Evolutionary conservation across 169 alveolate genomes (phyloP).

Genomic region (Plasmodium berghei): DNA sequence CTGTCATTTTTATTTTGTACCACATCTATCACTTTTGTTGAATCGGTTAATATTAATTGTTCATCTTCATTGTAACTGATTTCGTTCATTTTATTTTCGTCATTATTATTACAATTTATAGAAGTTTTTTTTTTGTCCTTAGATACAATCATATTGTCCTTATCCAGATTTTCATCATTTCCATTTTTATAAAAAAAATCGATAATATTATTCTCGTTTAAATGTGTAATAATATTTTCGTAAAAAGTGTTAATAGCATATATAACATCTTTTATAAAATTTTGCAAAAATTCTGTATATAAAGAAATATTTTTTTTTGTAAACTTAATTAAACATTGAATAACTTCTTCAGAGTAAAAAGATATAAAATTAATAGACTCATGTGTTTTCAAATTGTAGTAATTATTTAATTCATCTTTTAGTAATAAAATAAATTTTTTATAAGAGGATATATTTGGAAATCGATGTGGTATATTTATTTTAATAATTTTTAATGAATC

Average conservation of each 20-base stretch:
- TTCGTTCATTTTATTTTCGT: background rate
- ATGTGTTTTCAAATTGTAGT: slow-evolving; percentile 39
- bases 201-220: slow-evolving; percentile 11
- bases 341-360: slow-evolving; percentile 45
- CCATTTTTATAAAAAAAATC: slow-evolving; percentile 31
- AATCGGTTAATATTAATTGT: too few relatives aligned
- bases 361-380: slow-evolving; percentile 52
- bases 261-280: slow-evolving; percentile 52
- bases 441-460: slow-evolving; percentile 50
- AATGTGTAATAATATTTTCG: slow-evolving; percentile 11
- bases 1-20: background rate
- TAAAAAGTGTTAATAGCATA: slow-evolving; percentile 55
- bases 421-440: slow-evolving; percentile 43
- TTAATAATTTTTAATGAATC: slow-evolving; percentile 63
- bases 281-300: slow-evolving; percentile 49
- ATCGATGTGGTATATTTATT: slow-evolving; percentile 40
- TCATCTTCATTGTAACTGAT: background rate
- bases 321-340: slow-evolving; percentile 30
- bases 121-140: background rate
- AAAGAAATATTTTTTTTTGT: slow-evolving; percentile 49
- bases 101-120: background rate
- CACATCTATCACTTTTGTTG: background rate
- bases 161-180: slow-evolving; percentile 1
- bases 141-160: background rate
- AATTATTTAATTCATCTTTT: slow-evolving; percentile 25